These are phyloP conservation scores for Arthrinium phaeospermum DNA, from an alignment of 2,329 filamentous ascomycete genomes.

Conservation along the genomic window DNA sequence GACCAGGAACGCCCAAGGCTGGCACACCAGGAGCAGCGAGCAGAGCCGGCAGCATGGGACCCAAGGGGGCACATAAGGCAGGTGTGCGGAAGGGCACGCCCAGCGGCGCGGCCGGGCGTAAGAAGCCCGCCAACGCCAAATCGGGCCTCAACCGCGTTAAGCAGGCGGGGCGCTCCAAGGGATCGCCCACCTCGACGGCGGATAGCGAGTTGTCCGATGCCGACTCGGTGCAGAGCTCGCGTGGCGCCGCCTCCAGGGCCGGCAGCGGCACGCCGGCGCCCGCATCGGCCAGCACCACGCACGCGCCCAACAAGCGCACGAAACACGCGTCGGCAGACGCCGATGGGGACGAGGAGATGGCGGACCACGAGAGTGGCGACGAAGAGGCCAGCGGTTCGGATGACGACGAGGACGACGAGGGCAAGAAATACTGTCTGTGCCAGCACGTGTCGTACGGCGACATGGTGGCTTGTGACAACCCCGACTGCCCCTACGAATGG, in stretches of 20 bases:
- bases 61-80: constrained; percentile 54
- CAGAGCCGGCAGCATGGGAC: constrained; percentile 65
- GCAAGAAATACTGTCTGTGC: constrained; percentile 84
- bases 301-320: constrained; percentile 23
- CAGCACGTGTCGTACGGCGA: constrained; percentile 85
- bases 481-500: constrained; percentile 82
- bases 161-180: constrained; percentile 58
- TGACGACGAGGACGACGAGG: constrained; percentile 75
- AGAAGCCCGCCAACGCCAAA: constrained; percentile 49
- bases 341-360: constrained; percentile 38
- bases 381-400: constrained; percentile 59
- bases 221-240: constrained; percentile 60
- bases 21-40: constrained; percentile 42
- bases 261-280: constrained; percentile 42
- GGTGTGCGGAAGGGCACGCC: constrained; percentile 52
- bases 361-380: constrained; percentile 46
- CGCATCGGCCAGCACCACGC: constrained; percentile 22
- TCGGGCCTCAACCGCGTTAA: constrained; percentile 69
- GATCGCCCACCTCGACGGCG: constrained; percentile 66
- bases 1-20: constrained; percentile 66
- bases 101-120: constrained; percentile 38
- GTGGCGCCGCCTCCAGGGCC: constrained; percentile 47
- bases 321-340: constrained; percentile 27
- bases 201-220: constrained; percentile 71
- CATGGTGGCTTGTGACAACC: constrained; percentile 90